Base-by-base conservation (phyloP, 352 stramenopile species). In the Globisporangium nagaii region DNA sequence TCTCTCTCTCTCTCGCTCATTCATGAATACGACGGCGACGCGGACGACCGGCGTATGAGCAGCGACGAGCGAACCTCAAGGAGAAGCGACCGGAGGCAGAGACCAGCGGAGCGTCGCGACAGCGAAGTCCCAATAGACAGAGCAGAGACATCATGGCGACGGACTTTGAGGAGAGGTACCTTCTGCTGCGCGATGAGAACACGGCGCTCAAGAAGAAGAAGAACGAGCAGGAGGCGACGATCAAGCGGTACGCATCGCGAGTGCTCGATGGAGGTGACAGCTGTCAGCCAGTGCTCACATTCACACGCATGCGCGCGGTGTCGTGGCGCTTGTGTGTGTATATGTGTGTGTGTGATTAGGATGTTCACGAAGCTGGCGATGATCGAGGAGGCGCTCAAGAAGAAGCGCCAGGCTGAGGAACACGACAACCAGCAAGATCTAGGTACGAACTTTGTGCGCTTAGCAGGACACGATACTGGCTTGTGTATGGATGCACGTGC, bases 321-420 rank as follows among this genome's bases (percentile, higher is more conserved):
- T 32, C 12, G 15, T 28, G 22, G 17, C 28, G 34, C 6, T 46
- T 20, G 28, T 35, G 35, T 22, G 8, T 2, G 15, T 34, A 22
- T 31, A 12, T 7, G 24, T 58, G 37, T 20, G 42, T n/a, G 11
- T 30, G 15, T 37, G 31, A 6, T 22, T 44, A 91, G 84, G 28
- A 94, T 96, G 84, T 93, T 84, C 59, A 95, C 86, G 2, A 95
- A 96, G 60, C 53, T 96, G 47, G 83, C 84, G 42, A 92, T 95
- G 27, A 92, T 95, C 48, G 86, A 95, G 52, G 84, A 93, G 36
- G 73, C 75, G 31, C 66, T 96, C 31, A 89, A 85, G 65, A 92
- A 88, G 53, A 93, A 84, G 48, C 64, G 68, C 15, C 60, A 76
- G 35, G 58, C 27, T 0, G 66, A 84, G 17, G 71, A 62, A 13